These are phyloP conservation scores for Thalia dealbata DNA, from an alignment of 176 grass and related monocot genomes.

Conservation along the genomic window DNA sequence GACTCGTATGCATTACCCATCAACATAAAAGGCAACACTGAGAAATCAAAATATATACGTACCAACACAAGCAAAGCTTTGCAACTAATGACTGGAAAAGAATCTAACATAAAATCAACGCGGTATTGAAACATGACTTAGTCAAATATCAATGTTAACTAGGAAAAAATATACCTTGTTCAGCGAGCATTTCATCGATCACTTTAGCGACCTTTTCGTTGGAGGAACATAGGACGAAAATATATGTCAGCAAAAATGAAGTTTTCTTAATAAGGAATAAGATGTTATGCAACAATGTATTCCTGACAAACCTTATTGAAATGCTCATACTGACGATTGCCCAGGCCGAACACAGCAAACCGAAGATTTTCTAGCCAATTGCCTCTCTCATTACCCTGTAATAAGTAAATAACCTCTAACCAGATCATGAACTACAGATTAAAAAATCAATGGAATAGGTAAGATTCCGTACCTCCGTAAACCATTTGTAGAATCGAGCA, in stretches of 20 bases:
- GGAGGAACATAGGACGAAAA: background rate
- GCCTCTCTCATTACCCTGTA: slow-evolving; percentile 60
- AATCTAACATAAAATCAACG: too few species aligned
- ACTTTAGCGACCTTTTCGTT: slow-evolving; percentile 61
- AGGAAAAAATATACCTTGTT: slow-evolving; percentile 45
- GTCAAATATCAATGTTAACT: background rate
- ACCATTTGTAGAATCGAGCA: slow-evolving; percentile 91
- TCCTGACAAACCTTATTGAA: slow-evolving; percentile 67
- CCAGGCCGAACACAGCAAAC: slow-evolving; percentile 87
- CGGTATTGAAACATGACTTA: background rate
- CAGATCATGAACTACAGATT: background rate
- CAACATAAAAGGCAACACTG: background rate
- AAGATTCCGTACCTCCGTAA: slow-evolving; percentile 40
- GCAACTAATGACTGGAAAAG: too few species aligned
- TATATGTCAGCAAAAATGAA: slow-evolving; percentile 7
- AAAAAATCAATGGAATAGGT: background rate
- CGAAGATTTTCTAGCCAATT: slow-evolving; percentile 48
- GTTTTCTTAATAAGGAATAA: background rate
- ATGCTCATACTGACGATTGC: slow-evolving; percentile 90
- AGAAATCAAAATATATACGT: too few species aligned
- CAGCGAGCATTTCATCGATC: slow-evolving; percentile 54
- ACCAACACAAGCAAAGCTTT: too few species aligned
- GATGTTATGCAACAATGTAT: background rate
- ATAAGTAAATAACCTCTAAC: slow-evolving; percentile 6
- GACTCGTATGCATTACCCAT: background rate